A percentile compares a stretch with the other conserved stretches of the same genome.
Conservation (phyloP, 2,329 filamentous ascomycete genomes). For the Amylocarpus encephaloides region DNA sequence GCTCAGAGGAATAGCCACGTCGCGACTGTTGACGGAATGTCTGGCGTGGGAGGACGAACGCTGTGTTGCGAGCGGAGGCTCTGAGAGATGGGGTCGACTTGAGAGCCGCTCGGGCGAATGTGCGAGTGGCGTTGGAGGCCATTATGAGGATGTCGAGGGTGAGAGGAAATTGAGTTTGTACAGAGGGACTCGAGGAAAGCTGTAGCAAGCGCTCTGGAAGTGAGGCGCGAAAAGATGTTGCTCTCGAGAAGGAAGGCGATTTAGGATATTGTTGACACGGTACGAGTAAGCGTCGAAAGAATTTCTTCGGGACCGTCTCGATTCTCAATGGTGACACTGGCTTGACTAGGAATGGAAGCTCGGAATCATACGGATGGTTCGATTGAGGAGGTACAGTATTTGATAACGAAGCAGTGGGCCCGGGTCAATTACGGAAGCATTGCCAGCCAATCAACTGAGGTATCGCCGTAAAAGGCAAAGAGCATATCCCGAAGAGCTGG, state of each 20-base stretch:
- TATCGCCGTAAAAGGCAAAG: neutral
- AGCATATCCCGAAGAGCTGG: neutral
- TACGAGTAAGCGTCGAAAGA: neutral
- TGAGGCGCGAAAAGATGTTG: neutral
- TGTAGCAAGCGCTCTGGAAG: neutral
- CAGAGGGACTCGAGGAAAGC: neutral
- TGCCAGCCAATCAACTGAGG: neutral
- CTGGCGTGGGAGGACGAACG: constrained; percentile 56
- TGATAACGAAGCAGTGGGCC: neutral
- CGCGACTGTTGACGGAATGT: constrained; percentile 68
- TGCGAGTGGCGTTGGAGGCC: constrained; percentile 33
- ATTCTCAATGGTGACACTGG: neutral
- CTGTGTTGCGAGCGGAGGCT: constrained; percentile 47
- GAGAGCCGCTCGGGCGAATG: constrained; percentile 35
- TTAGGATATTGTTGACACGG: neutral
- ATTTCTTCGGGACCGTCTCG: neutral
- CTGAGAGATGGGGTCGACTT: constrained; percentile 40
- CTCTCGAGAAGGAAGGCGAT: neutral
- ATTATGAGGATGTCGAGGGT: constrained; percentile 22
- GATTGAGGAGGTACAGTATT: neutral
- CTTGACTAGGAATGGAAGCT: too few relatives aligned
- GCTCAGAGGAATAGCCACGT: constrained; percentile 74
- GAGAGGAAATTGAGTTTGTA: too few relatives aligned
- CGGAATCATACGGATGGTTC: neutral
- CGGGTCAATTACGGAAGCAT: neutral